A percentile compares a stretch with the other conserved stretches of the same genome.
These are phyloP conservation scores for Sporothrix schenckii DNA, from an alignment of 2,329 filamentous ascomycete genomes.

Conservation along the genomic window DNA sequence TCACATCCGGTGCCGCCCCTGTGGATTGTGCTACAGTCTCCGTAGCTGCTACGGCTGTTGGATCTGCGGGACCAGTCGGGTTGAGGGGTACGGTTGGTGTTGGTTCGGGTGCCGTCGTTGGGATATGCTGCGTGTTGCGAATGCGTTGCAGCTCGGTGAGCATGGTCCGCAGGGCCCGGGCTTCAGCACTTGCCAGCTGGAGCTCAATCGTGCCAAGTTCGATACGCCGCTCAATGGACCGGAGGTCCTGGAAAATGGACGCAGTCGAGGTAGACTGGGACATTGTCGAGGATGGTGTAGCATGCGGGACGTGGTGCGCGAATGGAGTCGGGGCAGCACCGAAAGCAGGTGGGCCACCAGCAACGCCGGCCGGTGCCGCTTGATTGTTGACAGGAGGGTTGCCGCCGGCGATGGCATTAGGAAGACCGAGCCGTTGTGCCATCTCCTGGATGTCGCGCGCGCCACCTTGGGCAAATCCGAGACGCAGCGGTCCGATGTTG, in stretches of 20 bases:
- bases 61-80: background rate
- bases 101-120: background rate
- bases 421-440: conserved; percentile 63
- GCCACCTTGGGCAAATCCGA: conserved; percentile 75
- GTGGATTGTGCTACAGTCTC: background rate
- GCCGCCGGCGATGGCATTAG: conserved; percentile 40
- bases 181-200: conserved; percentile 66
- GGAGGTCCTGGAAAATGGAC: conserved; percentile 62
- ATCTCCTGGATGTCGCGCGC: conserved; percentile 66
- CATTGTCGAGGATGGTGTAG: background rate
- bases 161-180: conserved; percentile 68
- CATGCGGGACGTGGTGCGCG: background rate
- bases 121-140: conserved; percentile 47
- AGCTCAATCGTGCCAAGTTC: conserved; percentile 64
- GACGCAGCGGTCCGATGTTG: conserved; percentile 68
- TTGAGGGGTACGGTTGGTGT: background rate
- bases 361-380: background rate
- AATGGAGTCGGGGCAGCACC: background rate
- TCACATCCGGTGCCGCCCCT: background rate
- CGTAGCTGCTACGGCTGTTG: background rate
- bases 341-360: background rate
- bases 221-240: conserved; percentile 69
- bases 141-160: conserved; percentile 69
- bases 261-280: conserved; percentile 35
- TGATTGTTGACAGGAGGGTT: background rate